phyloP scores from a whole-genome alignment of 768 basidiomycete genomes.

The Agrocybe pediades region DNA sequence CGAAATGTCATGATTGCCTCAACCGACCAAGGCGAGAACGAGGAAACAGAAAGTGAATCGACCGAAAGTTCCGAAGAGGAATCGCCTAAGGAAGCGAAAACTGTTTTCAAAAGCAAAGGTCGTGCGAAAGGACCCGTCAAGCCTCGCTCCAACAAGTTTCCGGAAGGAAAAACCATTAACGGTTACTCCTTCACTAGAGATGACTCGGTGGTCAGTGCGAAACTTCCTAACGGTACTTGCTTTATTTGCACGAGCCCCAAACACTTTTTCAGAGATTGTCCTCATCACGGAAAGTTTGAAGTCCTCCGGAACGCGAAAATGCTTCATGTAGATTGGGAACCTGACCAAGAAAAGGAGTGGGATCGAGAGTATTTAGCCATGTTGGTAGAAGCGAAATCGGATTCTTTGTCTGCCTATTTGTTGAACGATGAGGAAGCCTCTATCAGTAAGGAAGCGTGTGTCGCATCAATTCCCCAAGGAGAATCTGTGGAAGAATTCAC shows the following conservation, averaged over 20 bases:
- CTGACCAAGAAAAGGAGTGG: background rate
- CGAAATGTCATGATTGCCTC: too few relatives aligned
- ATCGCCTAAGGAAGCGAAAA: too few relatives aligned
- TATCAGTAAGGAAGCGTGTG: too few relatives aligned
- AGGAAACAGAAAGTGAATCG: too few relatives aligned
- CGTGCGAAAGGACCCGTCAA: background rate
- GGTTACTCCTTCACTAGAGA: background rate
- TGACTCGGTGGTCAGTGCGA: slow-evolving; percentile 1
- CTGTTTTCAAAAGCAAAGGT: background rate
- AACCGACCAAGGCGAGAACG: too few relatives aligned
- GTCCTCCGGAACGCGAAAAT: slow-evolving; percentile 4
- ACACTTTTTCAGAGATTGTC: slow-evolving; percentile 15
- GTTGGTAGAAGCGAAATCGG: slow-evolving; percentile 12
- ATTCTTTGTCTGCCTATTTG: slow-evolving; percentile 4
- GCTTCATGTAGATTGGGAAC: slow-evolving; percentile 12
- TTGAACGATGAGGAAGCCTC: too few relatives aligned
- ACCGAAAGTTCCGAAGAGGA: too few relatives aligned
- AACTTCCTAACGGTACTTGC: slow-evolving; percentile 12
- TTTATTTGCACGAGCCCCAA: slow-evolving; percentile 22
- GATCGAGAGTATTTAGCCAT: slow-evolving; percentile 16
- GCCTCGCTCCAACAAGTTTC: background rate
- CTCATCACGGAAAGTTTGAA: slow-evolving; percentile 12
- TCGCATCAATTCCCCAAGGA: too few relatives aligned
- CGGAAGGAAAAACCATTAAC: background rate
- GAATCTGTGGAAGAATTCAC: too few relatives aligned